Percentiles rank a stretch among this genome's conserved stretches.
Conservation (phyloP, 257 asterid genomes). For the Solanum pennellii region DNA sequence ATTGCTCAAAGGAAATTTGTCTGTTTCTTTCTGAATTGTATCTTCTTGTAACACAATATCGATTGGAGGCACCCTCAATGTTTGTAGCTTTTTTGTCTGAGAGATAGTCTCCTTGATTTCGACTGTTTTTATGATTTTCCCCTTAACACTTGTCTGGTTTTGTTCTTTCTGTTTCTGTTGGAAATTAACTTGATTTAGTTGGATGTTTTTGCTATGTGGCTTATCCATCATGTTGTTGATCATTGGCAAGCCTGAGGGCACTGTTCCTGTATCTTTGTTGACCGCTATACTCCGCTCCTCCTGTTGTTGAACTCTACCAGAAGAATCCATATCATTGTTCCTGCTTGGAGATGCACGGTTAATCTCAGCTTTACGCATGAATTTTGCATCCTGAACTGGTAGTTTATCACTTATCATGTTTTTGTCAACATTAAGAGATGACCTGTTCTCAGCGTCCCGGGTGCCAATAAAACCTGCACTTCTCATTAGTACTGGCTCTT, state of each 20-base stretch:
- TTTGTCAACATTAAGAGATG: background rate
- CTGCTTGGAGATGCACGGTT: slow-evolving; percentile 3
- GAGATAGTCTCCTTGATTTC: slow-evolving; percentile 4
- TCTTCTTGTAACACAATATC: background rate
- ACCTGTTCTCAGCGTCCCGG: background rate
- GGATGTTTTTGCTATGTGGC: slow-evolving; percentile 11
- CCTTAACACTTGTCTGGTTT: slow-evolving; percentile 9
- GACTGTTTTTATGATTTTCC: slow-evolving; percentile 5
- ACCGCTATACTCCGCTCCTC: slow-evolving; percentile 9
- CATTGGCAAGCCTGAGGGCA: background rate
- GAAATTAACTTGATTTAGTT: slow-evolving; percentile 2
- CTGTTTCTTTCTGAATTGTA: slow-evolving; percentile 5
- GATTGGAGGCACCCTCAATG: background rate
- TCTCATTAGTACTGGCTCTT: slow-evolving; percentile 8
- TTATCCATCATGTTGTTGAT: slow-evolving; percentile 7
- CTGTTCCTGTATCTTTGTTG: background rate
- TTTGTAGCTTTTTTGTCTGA: slow-evolving; percentile 19
- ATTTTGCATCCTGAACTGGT: slow-evolving; percentile 16
- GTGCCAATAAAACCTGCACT: background rate
- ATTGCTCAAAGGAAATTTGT: slow-evolving; percentile 15
- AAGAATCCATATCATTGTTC: slow-evolving; percentile 5
- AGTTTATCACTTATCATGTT: background rate
- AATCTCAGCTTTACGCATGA: slow-evolving; percentile 14
- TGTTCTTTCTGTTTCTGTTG: slow-evolving; percentile 25
- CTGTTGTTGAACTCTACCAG: slow-evolving; percentile 15